These are phyloP conservation scores for Vigna radiata DNA, from an alignment of 306 rosid species.

Conservation along the genomic window DNA sequence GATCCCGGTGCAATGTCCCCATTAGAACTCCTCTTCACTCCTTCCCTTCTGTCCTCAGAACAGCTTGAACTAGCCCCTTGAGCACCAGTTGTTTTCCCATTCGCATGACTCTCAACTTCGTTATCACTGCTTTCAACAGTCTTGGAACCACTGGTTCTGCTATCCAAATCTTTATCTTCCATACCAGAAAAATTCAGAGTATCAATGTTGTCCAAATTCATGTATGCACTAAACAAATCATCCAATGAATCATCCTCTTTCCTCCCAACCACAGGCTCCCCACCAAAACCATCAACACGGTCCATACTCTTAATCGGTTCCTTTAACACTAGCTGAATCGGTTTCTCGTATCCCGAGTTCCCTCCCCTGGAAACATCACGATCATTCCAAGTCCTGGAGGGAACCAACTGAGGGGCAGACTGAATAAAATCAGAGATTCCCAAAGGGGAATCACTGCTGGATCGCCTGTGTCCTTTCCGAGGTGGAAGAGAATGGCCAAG, in stretches of 20 bases:
- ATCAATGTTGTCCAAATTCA: slow-evolving; percentile 77
- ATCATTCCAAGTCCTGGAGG: slow-evolving; percentile 47
- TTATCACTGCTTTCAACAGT: slow-evolving; percentile 85
- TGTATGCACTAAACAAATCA: slow-evolving; percentile 70
- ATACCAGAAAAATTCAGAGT: slow-evolving; percentile 58
- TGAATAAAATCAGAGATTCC: slow-evolving; percentile 68
- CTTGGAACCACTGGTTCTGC: slow-evolving; percentile 62
- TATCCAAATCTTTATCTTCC: slow-evolving; percentile 62
- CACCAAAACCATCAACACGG: slow-evolving; percentile 41
- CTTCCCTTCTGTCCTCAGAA: slow-evolving; percentile 66
- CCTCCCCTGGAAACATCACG: slow-evolving; percentile 52
- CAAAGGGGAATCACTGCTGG: slow-evolving; percentile 76
- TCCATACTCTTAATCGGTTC: slow-evolving; percentile 45
- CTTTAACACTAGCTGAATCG: slow-evolving; percentile 58
- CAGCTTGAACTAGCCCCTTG: slow-evolving; percentile 55
- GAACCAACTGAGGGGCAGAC: slow-evolving; percentile 59
- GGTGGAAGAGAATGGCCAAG: slow-evolving; percentile 75
- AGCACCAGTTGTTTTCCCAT: slow-evolving; percentile 43
- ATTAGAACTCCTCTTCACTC: slow-evolving; percentile 67
- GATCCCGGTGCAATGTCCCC: slow-evolving; percentile 55
- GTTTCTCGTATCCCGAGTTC: slow-evolving; percentile 53
- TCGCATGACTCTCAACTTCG: slow-evolving; percentile 74
- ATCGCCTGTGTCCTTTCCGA: slow-evolving; percentile 80
- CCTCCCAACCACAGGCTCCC: slow-evolving; percentile 48
- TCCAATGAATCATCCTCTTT: slow-evolving; percentile 61